Evolutionary conservation across 2,329 filamentous ascomycete species (phyloP), one percentile per base, ranked within the genome.

Genomic region (Chaetomiaceae sp.): DNA sequence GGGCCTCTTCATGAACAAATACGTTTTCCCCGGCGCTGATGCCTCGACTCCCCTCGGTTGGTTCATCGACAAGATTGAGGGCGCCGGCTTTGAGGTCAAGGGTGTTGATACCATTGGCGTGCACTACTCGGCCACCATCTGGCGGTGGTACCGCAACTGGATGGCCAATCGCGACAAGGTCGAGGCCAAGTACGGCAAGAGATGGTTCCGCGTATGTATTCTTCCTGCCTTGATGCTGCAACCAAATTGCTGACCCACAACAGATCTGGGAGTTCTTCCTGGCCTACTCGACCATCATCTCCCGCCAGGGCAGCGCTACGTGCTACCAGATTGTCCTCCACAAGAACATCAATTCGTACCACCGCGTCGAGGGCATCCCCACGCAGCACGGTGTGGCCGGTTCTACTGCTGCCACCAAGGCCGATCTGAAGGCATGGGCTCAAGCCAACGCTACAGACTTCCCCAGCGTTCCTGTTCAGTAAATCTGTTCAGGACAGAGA

Each of bases 1-100:
- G 94, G 94, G 94, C 69, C 81, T 97, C 42, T 97, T 96, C 81
- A 95, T 97, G 90, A 97, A 97, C 85, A 96, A 96, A 78, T 96
- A 97, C 73, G 80, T 97, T 71, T 97, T 97, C 82, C 94, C 91
- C 30, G 94, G 94, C 69, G 94, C 94, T 47, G 94, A 97, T 69
- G 94, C 94, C 48, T 95, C 89, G 38, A 95, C 90, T 54, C 94
- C 94, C 47, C 84, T 99, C 44, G 90, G 89, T 62, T 94, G 86
- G 73, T 89, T 94, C 65, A 78, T 95, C 63, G 84, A 90, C 71
- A 84, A 84, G 67, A 81, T 96, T 18, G 94, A 99, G 76, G 85
- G 81, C 53, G 86, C 88, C 58, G 90, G 90, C 33, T 95, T 90
- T 65, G 94, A 97, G 73, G 76, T 97, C 71, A 97, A 96, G 85